Evolutionary conservation across 306 rosid genomes (phyloP).

Genomic region (Acmispon strigosus): DNA sequence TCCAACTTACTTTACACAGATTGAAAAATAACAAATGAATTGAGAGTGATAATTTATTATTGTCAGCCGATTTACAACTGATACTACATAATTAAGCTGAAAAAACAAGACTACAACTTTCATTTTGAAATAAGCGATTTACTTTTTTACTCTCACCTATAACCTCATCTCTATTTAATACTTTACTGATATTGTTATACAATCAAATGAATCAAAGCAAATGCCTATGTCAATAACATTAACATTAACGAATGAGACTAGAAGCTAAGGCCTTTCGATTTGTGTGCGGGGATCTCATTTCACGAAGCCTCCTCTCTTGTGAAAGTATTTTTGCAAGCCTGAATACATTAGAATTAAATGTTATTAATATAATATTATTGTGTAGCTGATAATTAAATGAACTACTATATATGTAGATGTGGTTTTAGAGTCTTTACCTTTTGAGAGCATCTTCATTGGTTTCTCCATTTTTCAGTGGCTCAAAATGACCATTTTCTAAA

Average conservation of each 20-base stretch:
- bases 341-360: neutral
- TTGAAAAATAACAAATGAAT: neutral
- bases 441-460: constrained; percentile 41
- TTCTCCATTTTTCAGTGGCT: constrained; percentile 18
- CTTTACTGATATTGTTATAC: no score
- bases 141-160: no score
- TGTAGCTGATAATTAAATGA: neutral
- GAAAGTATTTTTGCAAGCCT: constrained; percentile 59
- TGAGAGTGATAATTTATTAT: neutral
- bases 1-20: no score
- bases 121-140: no score
- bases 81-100: neutral
- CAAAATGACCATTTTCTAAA: constrained; percentile 27
- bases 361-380: neutral
- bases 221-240: neutral
- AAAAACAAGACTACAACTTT: no score
- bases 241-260: neutral
- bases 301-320: constrained; percentile 48
- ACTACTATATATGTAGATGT: neutral
- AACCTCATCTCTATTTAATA: no score
- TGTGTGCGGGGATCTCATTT: constrained; percentile 45
- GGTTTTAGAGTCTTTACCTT: constrained; percentile 17
- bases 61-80: neutral
- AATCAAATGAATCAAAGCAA: neutral
- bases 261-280: neutral